Base-by-base conservation (phyloP, 116 monocot genomes). In the Iris pallida region DNA sequence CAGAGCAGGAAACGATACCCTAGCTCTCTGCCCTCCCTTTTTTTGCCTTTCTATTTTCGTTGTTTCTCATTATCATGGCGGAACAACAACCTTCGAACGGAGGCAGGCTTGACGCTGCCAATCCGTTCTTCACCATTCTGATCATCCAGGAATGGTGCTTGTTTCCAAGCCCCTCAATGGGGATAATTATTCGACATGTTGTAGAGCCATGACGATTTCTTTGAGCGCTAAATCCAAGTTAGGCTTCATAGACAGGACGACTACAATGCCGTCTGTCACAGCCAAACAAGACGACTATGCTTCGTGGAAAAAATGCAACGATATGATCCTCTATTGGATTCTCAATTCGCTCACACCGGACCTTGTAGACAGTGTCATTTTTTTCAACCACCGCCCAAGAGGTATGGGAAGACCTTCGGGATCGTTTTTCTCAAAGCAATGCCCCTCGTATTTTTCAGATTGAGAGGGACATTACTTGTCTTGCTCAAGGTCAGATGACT, bases 81-180 rank as follows among this genome's bases (percentile, higher is more conserved):
- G 12, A 12, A 7, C 7, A 49, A 12, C 48, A 49, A 49, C 48
- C 12, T 49, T 8, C 12, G 4, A 49, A 8, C 5, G 48, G 48
- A 49, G 48, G 48, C 48, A 49, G 5, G 48, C 48, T 12, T 49
- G 48, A 49, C 5, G 48, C 5, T 12, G 48, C 48, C 48, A 49
- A 8, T 49, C 12, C 48, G 3, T 49, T 12, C 48, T 49, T 12
- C 48, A 49, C 48, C 48, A 49, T 12, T 49, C 48, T 12, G 48
- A 49, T 12, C 48, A 49, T 49, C 12, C 48, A 49, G 12, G 48
- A 49, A 49, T 49, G 48, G 12, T 8, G 4, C 48, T 49, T 49
- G 48, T 49, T 49, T 49, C 48, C 48, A 49, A 49, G 12, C 48
- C 58, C 53, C 42, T 69, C 45, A 56, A 56, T 16, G 56, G 56